Percentiles rank a stretch among this genome's conserved stretches.
Evolutionary conservation across 192 early-diverging fungal genomes (phyloP).

Genomic region (Thoreauomyces humboldtii): DNA sequence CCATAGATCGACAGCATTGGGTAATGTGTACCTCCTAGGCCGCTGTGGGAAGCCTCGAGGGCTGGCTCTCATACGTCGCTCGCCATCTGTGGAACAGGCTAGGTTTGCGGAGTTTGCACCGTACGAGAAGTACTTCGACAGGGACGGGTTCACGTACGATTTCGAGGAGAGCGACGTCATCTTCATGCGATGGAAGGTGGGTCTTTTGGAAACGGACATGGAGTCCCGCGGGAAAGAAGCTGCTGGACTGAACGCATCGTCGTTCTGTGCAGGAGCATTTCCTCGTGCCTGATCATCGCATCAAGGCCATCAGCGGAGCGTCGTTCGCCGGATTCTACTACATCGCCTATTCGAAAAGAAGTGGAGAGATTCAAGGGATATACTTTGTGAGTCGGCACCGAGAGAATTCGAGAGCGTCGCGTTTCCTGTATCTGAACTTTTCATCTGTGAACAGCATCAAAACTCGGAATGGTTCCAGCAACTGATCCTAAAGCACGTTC

Average conservation of each 20-base stretch:
- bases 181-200: slow-evolving; percentile 89
- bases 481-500: slow-evolving; percentile 39
- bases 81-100: too few relatives aligned
- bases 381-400: slow-evolving; percentile 57
- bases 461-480: slow-evolving; percentile 56
- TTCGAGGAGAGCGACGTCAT: slow-evolving; percentile 61
- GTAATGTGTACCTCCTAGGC: too few relatives aligned
- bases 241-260: too few relatives aligned
- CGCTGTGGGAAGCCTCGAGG: too few relatives aligned
- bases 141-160: slow-evolving; percentile 53
- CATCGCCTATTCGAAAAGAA: slow-evolving; percentile 66
- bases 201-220: too few relatives aligned
- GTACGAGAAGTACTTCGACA: slow-evolving; percentile 36
- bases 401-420: neutral
- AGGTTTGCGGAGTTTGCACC: slow-evolving; percentile 47
- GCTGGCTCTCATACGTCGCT: too few relatives aligned
- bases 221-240: too few relatives aligned
- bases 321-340: slow-evolving; percentile 92
- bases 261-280: slow-evolving; percentile 68
- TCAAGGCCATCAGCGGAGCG: slow-evolving; percentile 74
- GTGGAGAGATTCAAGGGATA: slow-evolving; percentile 62
- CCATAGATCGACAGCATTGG: slow-evolving; percentile 76
- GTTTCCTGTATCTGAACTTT: neutral
- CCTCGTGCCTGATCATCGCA: slow-evolving; percentile 78
- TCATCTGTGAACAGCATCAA: slow-evolving; percentile 25